phyloP scores from a whole-genome alignment of 139 green algal species.

The Chlorella ohadii region DNA sequence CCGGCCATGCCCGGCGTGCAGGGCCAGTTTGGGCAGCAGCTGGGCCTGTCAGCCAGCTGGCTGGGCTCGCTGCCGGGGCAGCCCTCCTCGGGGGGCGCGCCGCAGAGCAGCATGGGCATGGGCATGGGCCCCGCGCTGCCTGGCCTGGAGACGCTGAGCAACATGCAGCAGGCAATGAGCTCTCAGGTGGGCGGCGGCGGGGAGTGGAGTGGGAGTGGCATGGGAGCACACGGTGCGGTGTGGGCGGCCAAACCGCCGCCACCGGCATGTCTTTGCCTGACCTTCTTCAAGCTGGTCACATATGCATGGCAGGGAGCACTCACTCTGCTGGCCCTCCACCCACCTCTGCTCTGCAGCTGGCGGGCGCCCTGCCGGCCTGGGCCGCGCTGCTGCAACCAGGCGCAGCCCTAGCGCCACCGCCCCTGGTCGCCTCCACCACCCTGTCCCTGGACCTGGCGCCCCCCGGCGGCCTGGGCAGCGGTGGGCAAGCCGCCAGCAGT shows the following conservation, averaged over 20 bases:
- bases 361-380: slow-evolving; percentile 5
- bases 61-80: background rate
- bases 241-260: too few relatives aligned
- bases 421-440: background rate
- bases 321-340: too few relatives aligned
- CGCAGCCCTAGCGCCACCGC: background rate
- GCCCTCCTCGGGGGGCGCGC: too few relatives aligned
- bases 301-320: too few relatives aligned
- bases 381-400: slow-evolving; percentile 10
- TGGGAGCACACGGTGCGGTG: background rate
- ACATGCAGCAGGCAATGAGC: slow-evolving; percentile 24
- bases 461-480: background rate
- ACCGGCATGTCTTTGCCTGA: too few relatives aligned
- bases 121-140: background rate
- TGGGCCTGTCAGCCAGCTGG: slow-evolving; percentile 17
- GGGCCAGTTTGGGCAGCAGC: slow-evolving; percentile 4
- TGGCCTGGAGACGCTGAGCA: slow-evolving; percentile 5
- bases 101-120: background rate
- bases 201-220: too few relatives aligned
- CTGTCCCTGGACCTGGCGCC: background rate
- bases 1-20: background rate
- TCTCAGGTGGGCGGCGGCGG: background rate
- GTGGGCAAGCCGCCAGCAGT: background rate
- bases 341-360: slow-evolving; percentile 13
- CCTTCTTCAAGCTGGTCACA: too few relatives aligned